Conservation (phyloP, 192 early-diverging fungal genomes). For the Jimgerdemannia lactiflua region DNA sequence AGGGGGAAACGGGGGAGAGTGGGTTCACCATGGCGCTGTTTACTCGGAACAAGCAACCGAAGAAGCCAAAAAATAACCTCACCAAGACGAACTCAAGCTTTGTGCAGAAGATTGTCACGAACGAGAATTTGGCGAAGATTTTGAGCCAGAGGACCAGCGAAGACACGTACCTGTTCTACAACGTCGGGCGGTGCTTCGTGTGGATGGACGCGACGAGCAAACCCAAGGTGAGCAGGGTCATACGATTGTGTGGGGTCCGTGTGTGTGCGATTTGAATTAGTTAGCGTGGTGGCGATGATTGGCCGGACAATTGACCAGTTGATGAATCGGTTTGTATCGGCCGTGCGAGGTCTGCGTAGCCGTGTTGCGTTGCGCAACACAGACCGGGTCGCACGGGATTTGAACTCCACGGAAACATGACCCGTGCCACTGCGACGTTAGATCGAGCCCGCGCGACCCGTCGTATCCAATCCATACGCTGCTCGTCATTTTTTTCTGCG, state of each 20-base stretch:
- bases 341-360: slow-evolving; percentile 4
- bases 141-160: slow-evolving; percentile 51
- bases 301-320: not conserved
- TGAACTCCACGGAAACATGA: too few species aligned
- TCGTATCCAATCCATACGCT: too few species aligned
- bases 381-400: too few species aligned
- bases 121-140: slow-evolving; percentile 67
- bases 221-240: slow-evolving; percentile 44
- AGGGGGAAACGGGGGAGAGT: not conserved
- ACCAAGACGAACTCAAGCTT: slow-evolving; percentile 73
- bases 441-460: too few species aligned
- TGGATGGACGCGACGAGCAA: slow-evolving; percentile 66
- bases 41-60: slow-evolving; percentile 26
- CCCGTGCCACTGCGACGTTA: too few species aligned
- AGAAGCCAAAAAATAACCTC: slow-evolving; percentile 63
- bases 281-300: not conserved
- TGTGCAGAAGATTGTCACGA: slow-evolving; percentile 66
- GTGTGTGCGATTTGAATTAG: not conserved
- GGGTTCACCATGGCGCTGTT: slow-evolving; percentile 8
- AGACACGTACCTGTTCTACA: slow-evolving; percentile 72
- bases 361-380: too few species aligned
- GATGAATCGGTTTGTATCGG: too few species aligned
- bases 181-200: slow-evolving; percentile 65
- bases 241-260: not conserved
- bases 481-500: too few species aligned